A percentile compares a stretch with the other conserved stretches of the same genome.
phyloP scores from a whole-genome alignment of 495 filamentous ascomycete species.

The Astrothelium macrocarpum region DNA sequence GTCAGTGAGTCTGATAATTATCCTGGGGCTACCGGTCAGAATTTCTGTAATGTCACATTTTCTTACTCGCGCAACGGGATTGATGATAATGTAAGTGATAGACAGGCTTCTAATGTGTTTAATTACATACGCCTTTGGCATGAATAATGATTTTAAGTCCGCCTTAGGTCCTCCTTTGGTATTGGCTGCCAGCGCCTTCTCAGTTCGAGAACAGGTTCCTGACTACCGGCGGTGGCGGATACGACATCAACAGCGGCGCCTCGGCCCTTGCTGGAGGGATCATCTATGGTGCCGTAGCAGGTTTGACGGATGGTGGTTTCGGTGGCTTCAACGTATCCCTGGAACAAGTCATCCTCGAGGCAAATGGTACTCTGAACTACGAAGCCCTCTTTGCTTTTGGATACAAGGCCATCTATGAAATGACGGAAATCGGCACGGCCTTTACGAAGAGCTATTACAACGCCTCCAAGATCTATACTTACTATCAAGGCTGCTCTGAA shows the following conservation, averaged over 20 bases:
- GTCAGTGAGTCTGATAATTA: not conserved
- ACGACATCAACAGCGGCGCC: slow-evolving; percentile 37
- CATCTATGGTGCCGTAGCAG: slow-evolving; percentile 38
- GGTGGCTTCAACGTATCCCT: slow-evolving; percentile 35
- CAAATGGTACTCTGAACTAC: slow-evolving; percentile 39
- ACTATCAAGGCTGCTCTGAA: slow-evolving; percentile 46
- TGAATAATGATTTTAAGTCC: no score
- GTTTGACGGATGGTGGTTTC: slow-evolving; percentile 41
- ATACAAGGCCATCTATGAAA: slow-evolving; percentile 36
- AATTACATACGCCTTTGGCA: no score
- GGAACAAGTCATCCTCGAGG: slow-evolving; percentile 30
- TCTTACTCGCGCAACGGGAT: slow-evolving; percentile 36
- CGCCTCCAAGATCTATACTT: slow-evolving; percentile 39
- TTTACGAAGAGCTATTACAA: slow-evolving; percentile 32
- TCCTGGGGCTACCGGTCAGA: no score
- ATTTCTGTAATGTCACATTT: slow-evolving; percentile 41
- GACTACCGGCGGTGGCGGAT: slow-evolving; percentile 38
- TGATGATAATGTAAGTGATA: slow-evolving; percentile 30
- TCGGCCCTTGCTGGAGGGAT: slow-evolving; percentile 33
- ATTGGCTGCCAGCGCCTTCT: slow-evolving; percentile 34
- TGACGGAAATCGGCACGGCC: slow-evolving; percentile 33
- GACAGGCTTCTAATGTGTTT: no score
- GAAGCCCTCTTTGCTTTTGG: slow-evolving; percentile 40
- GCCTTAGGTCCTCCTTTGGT: slow-evolving; percentile 7
- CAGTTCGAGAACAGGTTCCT: slow-evolving; percentile 38